These are phyloP conservation scores for Saccharomycopsis malanga DNA, from an alignment of 805 yeast species.

Conservation along the genomic window DNA sequence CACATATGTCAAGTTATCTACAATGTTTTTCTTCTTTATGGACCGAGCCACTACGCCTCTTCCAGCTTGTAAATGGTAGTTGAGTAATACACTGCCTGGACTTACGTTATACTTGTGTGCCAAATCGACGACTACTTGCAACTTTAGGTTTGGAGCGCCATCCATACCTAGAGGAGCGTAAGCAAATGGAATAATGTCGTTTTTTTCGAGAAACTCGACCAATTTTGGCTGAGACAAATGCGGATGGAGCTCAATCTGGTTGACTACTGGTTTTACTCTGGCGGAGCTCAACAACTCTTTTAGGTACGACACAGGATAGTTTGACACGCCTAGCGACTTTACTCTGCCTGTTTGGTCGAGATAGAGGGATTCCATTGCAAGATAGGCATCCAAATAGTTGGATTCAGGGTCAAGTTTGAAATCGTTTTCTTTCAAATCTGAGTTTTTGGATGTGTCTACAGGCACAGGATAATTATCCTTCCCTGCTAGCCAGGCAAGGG, in stretches of 20 bases:
- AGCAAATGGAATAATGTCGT: slow-evolving; percentile 58
- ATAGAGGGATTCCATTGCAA: slow-evolving; percentile 50
- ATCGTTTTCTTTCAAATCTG: background rate
- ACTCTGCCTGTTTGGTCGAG: slow-evolving; percentile 48
- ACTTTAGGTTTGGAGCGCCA: slow-evolving; percentile 44
- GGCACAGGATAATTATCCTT: background rate
- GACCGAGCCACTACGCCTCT: slow-evolving; percentile 44
- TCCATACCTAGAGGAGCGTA: slow-evolving; percentile 63
- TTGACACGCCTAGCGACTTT: slow-evolving; percentile 71
- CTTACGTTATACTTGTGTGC: slow-evolving; percentile 37
- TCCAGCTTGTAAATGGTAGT: slow-evolving; percentile 49
- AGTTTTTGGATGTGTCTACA: background rate
- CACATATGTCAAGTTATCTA: background rate
- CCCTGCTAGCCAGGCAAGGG: slow-evolving; percentile 25
- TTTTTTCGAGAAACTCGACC: slow-evolving; percentile 40
- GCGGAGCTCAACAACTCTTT: slow-evolving; percentile 55
- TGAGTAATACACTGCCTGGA: slow-evolving; percentile 39
- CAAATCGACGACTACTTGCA: slow-evolving; percentile 35
- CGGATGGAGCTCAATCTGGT: slow-evolving; percentile 79
- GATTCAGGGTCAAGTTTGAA: background rate
- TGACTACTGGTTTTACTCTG: slow-evolving; percentile 56
- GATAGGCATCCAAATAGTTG: slow-evolving; percentile 40
- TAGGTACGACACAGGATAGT: slow-evolving; percentile 54
- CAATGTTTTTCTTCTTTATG: background rate
- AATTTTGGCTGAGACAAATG: slow-evolving; percentile 58